phyloP scores from a whole-genome alignment of 257 asterid genomes.

The Penstemon davidsonii region DNA sequence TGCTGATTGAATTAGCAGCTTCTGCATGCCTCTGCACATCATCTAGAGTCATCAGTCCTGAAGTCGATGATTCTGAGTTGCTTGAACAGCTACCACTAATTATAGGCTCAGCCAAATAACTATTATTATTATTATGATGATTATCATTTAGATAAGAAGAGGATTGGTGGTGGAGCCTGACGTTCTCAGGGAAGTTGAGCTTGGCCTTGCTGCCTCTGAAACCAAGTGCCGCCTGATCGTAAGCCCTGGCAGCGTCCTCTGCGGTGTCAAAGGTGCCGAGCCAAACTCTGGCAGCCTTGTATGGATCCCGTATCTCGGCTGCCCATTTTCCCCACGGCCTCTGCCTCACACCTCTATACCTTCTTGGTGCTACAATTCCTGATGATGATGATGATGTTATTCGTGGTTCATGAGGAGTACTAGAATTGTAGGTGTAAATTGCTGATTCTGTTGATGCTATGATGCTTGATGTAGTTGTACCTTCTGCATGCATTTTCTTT shows the following conservation, averaged over 20 bases:
- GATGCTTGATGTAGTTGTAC: not conserved
- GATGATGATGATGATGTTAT: not conserved
- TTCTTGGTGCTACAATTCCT: not conserved
- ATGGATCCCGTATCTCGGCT: slow-evolving; percentile 29
- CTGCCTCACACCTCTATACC: slow-evolving; percentile 28
- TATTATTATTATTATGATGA: no score
- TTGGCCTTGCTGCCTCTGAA: slow-evolving; percentile 31
- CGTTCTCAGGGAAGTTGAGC: slow-evolving; percentile 31
- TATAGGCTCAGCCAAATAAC: no score
- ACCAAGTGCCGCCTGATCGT: slow-evolving; percentile 26
- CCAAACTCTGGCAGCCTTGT: slow-evolving; percentile 26
- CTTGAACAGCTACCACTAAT: no score
- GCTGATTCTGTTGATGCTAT: slow-evolving; percentile 3
- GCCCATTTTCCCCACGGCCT: slow-evolving; percentile 36
- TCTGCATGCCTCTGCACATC: no score
- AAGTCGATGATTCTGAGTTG: no score
- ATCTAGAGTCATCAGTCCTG: no score
- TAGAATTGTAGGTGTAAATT: slow-evolving; percentile 14
- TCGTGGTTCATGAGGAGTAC: not conserved
- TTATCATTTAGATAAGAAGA: not conserved
- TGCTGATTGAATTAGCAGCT: no score
- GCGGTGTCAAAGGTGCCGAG: slow-evolving; percentile 33
- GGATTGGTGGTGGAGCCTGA: slow-evolving; percentile 7
- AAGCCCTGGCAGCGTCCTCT: slow-evolving; percentile 28
- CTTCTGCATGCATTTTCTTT: not conserved